A percentile compares a stretch with the other conserved stretches of the same genome.
phyloP scores from a whole-genome alignment of 2,329 filamentous ascomycete genomes.

The Gliomastix tumulicola region DNA sequence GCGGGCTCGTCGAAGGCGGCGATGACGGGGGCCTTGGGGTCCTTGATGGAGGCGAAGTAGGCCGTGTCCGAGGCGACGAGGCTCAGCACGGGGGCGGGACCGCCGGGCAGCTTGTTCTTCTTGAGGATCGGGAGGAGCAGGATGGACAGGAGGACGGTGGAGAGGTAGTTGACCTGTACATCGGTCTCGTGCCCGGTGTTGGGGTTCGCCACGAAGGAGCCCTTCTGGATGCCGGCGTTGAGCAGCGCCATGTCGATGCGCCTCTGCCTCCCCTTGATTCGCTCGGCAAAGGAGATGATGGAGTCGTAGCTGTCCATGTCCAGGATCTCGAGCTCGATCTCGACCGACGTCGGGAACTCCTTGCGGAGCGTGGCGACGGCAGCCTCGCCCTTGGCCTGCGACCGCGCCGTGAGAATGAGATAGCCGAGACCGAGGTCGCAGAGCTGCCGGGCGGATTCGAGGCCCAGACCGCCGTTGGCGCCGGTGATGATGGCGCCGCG shows the following conservation, averaged over 20 bases:
- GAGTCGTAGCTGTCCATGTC: slow-evolving; percentile 36
- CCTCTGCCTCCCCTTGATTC: slow-evolving; percentile 13
- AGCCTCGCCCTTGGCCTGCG: slow-evolving; percentile 25
- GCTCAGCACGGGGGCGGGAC: background rate
- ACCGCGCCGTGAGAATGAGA: slow-evolving; percentile 37
- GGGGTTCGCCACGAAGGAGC: slow-evolving; percentile 11
- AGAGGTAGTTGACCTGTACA: slow-evolving; percentile 33
- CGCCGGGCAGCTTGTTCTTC: background rate
- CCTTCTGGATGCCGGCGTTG: slow-evolving; percentile 29
- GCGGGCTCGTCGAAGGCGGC: background rate
- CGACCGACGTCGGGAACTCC: slow-evolving; percentile 3
- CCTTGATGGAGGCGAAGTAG: background rate
- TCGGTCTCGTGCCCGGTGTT: slow-evolving; percentile 30
- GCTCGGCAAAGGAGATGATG: slow-evolving; percentile 26
- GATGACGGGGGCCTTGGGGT: background rate
- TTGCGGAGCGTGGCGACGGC: slow-evolving; percentile 13
- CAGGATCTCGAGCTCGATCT: slow-evolving; percentile 4
- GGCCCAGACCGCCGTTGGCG: slow-evolving; percentile 35
- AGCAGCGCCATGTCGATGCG: slow-evolving; percentile 35
- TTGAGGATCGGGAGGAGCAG: slow-evolving; percentile 20
- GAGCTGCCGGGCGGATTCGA: slow-evolving; percentile 31
- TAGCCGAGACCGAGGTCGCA: slow-evolving; percentile 24
- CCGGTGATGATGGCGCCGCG: slow-evolving; percentile 32
- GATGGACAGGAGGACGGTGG: slow-evolving; percentile 21
- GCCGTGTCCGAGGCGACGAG: background rate